phyloP scores from a whole-genome alignment of 352 stramenopile species.

The Phytopythium chamaehyphon region DNA sequence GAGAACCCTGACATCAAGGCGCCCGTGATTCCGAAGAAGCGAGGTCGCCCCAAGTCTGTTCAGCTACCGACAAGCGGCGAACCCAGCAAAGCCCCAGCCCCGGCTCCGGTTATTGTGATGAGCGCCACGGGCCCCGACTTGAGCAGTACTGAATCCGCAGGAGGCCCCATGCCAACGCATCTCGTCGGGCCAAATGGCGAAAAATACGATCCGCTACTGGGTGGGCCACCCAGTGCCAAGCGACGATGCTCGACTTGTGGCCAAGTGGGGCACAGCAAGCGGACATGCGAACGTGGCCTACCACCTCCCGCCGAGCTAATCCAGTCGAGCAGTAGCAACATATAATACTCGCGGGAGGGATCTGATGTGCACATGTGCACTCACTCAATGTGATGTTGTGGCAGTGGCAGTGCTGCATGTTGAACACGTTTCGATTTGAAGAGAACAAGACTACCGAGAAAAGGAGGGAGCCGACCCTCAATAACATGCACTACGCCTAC shows the following conservation, averaged over 20 bases:
- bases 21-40: slow-evolving; percentile 22
- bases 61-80: slow-evolving; percentile 9
- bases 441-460: neutral
- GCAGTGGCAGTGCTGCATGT: too few relatives aligned
- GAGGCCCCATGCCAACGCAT: neutral
- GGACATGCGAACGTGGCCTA: slow-evolving; percentile 13
- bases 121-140: slow-evolving; percentile 7
- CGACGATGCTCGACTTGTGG: slow-evolving; percentile 22
- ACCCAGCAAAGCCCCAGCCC: slow-evolving; percentile 8
- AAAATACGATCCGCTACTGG: too few relatives aligned
- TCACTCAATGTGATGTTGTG: neutral
- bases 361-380: neutral
- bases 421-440: neutral
- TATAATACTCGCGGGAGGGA: neutral
- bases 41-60: slow-evolving; percentile 26
- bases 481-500: too few relatives aligned
- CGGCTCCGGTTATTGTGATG: slow-evolving; percentile 4
- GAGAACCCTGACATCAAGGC: slow-evolving; percentile 23
- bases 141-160: neutral
- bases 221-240: slow-evolving; percentile 6
- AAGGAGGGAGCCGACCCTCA: too few relatives aligned
- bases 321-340: neutral
- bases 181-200: neutral
- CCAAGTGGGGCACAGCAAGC: slow-evolving; percentile 25
- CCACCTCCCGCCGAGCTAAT: slow-evolving; percentile 1